Base-by-base conservation (phyloP, 2,329 filamentous ascomycete genomes). In the Clarireedia hainanense region DNA sequence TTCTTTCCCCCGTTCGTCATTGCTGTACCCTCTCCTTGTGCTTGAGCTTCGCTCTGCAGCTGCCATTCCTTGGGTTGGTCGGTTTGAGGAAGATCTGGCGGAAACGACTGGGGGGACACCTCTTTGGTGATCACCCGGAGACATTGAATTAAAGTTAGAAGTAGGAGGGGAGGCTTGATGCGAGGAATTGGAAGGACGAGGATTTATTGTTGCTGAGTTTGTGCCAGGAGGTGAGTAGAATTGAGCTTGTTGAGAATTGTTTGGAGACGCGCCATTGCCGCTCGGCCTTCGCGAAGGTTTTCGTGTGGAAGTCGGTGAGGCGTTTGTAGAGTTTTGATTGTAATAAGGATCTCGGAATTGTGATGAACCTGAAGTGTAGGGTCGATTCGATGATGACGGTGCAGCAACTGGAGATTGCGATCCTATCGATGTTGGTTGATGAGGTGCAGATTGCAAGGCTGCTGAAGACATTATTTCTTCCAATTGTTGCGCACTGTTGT, bases 41-140 rank as follows among this genome's bases (percentile, higher is more conserved):
- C 49, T 59, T 36, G 63, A 61, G 49, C 36, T 52, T 52, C 65
- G 61, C 47, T 67, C 65, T 20, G 63, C 58, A 1, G 59, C 56
- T n/a, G 59, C 57, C 64, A 60, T 74, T 72, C 59, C 73, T 71
- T 63, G 58, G 24, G 60, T 56, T 43, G 63, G 58, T 42, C 61
- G 45, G 61, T 83, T 86, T 45, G 89, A 94, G 14, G 91, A 95
- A 6, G 88, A 91, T 67, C 91, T 83, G 37, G 89, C 88, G 48
- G 88, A 91, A 55, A 87, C 85, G 64, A 89, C 79, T 24, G 88
- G 86, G 52, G 87, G 83, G 74, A 79, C 83, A 71, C 76, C 80
- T 72, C 73, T 80, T 73, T 76, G 75, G 66, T 77, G 76, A 65
- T 79, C 78, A 59, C 76, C 73, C 23, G 65, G 65, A 47, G 67